A percentile compares a stretch with the other conserved stretches of the same genome.
Evolutionary conservation across 2,329 filamentous ascomycete genomes (phyloP).

Genomic region (Fonsecaea nubica): DNA sequence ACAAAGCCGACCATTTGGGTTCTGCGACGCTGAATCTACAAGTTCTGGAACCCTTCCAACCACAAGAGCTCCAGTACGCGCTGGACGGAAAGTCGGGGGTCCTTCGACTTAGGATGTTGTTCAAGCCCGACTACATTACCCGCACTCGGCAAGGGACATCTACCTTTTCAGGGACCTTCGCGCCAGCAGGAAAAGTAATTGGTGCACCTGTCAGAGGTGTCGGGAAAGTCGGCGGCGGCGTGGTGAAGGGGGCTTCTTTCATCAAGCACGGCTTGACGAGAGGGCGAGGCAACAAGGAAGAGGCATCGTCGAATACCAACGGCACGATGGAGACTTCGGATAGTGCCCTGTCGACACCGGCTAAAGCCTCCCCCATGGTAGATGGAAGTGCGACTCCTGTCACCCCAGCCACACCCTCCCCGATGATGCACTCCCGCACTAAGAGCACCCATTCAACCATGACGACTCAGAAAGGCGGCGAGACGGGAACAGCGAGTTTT

Average conservation of each 20-base stretch:
- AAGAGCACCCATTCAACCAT: constrained; percentile 58
- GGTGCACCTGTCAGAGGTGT: constrained; percentile 94
- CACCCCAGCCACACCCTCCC: constrained; percentile 29
- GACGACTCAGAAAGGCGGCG: constrained; percentile 61
- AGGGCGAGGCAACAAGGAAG: constrained; percentile 62
- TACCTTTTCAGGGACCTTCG: constrained; percentile 91
- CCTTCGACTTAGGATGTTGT: constrained; percentile 82
- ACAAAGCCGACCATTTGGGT: constrained; percentile 91
- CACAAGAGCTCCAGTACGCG: constrained; percentile 73
- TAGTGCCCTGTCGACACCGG: constrained; percentile 24
- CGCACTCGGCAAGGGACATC: constrained; percentile 86
- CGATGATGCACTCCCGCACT: constrained; percentile 51
- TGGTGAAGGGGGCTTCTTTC: constrained; percentile 90
- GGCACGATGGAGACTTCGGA: constrained; percentile 25
- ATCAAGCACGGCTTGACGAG: constrained; percentile 82
- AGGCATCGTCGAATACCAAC: constrained; percentile 38
- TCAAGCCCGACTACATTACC: constrained; percentile 90
- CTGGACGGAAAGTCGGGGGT: constrained; percentile 90
- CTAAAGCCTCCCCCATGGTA: constrained; percentile 26
- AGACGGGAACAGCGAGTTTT: constrained; percentile 78
- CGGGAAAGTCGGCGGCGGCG: constrained; percentile 79
- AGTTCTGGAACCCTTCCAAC: constrained; percentile 81
- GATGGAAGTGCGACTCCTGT: constrained; percentile 29
- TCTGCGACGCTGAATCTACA: constrained; percentile 76
- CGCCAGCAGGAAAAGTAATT: constrained; percentile 84